These are phyloP conservation scores for Claviceps humidiphila DNA, from an alignment of 2,329 filamentous ascomycete species.

Conservation along the genomic window DNA sequence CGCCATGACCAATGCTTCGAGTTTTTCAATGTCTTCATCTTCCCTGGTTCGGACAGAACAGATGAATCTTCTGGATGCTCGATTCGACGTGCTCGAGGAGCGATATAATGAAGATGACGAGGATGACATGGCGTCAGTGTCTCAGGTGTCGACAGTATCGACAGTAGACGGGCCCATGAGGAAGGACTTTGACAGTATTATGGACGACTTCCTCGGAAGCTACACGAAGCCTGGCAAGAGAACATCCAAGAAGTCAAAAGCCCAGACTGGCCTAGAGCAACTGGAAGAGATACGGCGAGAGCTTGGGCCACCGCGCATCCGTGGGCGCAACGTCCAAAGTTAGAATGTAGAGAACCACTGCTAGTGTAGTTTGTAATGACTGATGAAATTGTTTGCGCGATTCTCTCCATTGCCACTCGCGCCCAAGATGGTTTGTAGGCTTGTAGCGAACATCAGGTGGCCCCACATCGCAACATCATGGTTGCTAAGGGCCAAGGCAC, in stretches of 20 bases:
- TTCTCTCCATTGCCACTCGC: background rate
- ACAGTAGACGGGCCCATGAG: slow-evolving; percentile 56
- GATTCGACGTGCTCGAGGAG: slow-evolving; percentile 86
- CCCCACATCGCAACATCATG: too few species aligned
- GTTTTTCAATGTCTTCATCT: slow-evolving; percentile 85
- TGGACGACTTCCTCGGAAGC: slow-evolving; percentile 81
- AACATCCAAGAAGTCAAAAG: slow-evolving; percentile 65
- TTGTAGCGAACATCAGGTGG: too few species aligned
- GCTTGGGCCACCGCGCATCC: slow-evolving; percentile 61
- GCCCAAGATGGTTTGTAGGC: background rate
- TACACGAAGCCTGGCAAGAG: slow-evolving; percentile 62
- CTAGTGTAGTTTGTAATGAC: slow-evolving; percentile 3
- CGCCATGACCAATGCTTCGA: slow-evolving; percentile 74
- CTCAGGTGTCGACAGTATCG: slow-evolving; percentile 48
- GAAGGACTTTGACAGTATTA: slow-evolving; percentile 72
- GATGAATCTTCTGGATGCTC: slow-evolving; percentile 68
- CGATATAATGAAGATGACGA: slow-evolving; percentile 45
- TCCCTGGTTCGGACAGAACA: slow-evolving; percentile 80
- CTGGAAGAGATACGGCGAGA: slow-evolving; percentile 78
- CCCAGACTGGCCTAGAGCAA: slow-evolving; percentile 72
- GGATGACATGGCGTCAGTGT: slow-evolving; percentile 42
- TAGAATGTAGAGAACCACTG: background rate
- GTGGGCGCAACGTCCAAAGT: slow-evolving; percentile 10
- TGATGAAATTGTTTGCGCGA: background rate
- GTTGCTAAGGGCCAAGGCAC: too few species aligned